Conservation (phyloP, 2,329 filamentous ascomycete species). For the Alternaria dauci region DNA sequence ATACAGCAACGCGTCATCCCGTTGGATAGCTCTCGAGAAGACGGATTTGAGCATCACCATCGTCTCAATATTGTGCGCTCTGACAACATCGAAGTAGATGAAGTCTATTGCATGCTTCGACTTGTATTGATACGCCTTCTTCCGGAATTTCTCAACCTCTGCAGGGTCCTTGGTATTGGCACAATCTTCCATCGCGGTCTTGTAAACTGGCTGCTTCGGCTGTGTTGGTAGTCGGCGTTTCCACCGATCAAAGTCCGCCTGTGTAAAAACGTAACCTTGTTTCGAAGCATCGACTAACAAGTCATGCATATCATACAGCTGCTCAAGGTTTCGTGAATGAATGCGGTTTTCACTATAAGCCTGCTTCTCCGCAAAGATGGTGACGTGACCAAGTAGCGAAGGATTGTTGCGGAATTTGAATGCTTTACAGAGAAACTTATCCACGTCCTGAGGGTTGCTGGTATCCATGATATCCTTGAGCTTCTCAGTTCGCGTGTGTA, state of each 20-base stretch:
- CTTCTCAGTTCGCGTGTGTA: constrained; percentile 59
- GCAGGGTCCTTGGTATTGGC: constrained; percentile 23
- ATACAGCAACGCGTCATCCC: constrained; percentile 30
- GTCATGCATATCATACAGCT: constrained; percentile 54
- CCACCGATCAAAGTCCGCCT: constrained; percentile 57
- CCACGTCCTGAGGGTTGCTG: constrained; percentile 39
- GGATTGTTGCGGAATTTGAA: constrained; percentile 67
- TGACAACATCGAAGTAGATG: constrained; percentile 65
- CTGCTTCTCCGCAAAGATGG: constrained; percentile 68
- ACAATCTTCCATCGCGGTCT: constrained; percentile 41
- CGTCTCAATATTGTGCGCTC: constrained; percentile 49
- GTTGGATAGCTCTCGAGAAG: constrained; percentile 33
- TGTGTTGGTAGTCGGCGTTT: constrained; percentile 62
- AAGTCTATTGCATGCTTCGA: constrained; percentile 67
- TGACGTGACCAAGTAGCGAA: constrained; percentile 69
- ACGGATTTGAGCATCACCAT: constrained; percentile 33
- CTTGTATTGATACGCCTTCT: constrained; percentile 33
- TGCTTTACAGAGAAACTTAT: constrained; percentile 61
- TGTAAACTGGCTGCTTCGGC: constrained; percentile 57
- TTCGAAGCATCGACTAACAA: constrained; percentile 57
- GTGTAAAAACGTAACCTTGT: constrained; percentile 59
- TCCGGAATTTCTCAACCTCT: constrained; percentile 26
- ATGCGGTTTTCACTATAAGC: constrained; percentile 61
- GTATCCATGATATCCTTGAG: constrained; percentile 57
- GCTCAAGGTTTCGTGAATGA: constrained; percentile 27